phyloP scores from a whole-genome alignment of 352 stramenopile genomes.

The Phytophthora tentaculata region DNA sequence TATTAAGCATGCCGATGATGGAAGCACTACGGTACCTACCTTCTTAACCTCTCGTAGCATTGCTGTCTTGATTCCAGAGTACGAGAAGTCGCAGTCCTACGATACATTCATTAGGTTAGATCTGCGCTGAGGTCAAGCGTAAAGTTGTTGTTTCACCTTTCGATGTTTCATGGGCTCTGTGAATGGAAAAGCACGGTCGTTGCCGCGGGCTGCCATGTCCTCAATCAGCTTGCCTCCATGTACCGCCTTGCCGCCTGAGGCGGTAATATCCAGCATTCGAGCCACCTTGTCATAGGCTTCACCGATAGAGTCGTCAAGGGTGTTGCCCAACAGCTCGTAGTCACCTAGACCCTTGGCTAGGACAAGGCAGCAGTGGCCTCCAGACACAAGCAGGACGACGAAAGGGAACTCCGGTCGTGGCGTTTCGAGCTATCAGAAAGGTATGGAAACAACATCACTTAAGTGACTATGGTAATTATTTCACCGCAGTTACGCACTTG shows the following conservation, averaged over 20 bases:
- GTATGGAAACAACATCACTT: background rate
- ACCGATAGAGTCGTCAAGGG: slow-evolving; percentile 97
- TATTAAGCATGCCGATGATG: background rate
- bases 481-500: slow-evolving; percentile 42
- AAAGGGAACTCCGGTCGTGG: slow-evolving; percentile 93
- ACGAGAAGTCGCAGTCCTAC: slow-evolving; percentile 97
- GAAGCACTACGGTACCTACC: slow-evolving; percentile 25
- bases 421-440: slow-evolving; percentile 37
- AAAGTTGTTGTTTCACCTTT: slow-evolving; percentile 37
- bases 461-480: too few relatives aligned
- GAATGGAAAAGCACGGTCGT: slow-evolving; percentile 91
- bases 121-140: background rate
- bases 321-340: slow-evolving; percentile 96
- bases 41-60: slow-evolving; percentile 87
- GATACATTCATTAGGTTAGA: slow-evolving; percentile 1
- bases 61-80: slow-evolving; percentile 97
- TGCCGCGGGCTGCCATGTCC: slow-evolving; percentile 86
- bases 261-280: slow-evolving; percentile 91
- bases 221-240: slow-evolving; percentile 97
- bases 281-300: slow-evolving; percentile 99
- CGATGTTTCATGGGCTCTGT: slow-evolving; percentile 93
- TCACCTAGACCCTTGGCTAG: slow-evolving; percentile 92
- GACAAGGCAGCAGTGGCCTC: slow-evolving; percentile 98
- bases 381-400: slow-evolving; percentile 97
- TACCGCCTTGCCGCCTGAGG: slow-evolving; percentile 40